phyloP scores from a whole-genome alignment of 2,329 filamentous ascomycete genomes.

The Neofusicoccum cordaticola region DNA sequence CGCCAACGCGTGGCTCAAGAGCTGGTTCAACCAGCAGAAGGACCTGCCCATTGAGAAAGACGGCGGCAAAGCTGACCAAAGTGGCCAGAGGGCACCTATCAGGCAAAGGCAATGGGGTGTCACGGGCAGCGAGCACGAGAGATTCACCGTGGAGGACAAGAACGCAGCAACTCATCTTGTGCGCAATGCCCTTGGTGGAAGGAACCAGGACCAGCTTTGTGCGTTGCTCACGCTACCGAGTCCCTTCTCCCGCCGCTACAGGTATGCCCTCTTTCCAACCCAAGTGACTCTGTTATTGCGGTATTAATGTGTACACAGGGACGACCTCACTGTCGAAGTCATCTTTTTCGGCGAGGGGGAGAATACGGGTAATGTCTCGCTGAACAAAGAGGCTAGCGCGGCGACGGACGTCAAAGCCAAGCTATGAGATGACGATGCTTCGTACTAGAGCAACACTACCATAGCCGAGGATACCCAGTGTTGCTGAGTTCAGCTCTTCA shows the following conservation, averaged over 20 bases:
- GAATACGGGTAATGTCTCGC: constrained; percentile 71
- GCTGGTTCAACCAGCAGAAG: constrained; percentile 62
- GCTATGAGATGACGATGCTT: neutral
- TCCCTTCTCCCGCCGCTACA: constrained; percentile 86
- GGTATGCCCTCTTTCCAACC: constrained; percentile 53
- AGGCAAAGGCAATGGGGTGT: constrained; percentile 90
- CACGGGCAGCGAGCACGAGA: constrained; percentile 65
- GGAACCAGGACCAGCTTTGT: constrained; percentile 89
- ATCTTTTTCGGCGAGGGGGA: constrained; percentile 91
- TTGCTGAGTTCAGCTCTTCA: neutral
- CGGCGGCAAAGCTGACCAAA: constrained; percentile 44
- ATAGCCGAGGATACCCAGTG: constrained; percentile 15
- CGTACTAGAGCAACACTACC: neutral
- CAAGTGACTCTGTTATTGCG: constrained; percentile 8
- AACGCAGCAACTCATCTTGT: constrained; percentile 96
- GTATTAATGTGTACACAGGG: constrained; percentile 51
- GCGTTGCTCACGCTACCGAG: constrained; percentile 87
- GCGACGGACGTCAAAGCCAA: constrained; percentile 11
- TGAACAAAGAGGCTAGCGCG: constrained; percentile 86
- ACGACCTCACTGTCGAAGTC: constrained; percentile 95
- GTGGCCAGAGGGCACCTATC: constrained; percentile 83
- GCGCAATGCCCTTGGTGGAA: constrained; percentile 89
- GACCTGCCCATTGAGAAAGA: constrained; percentile 73
- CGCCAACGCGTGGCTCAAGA: constrained; percentile 62
- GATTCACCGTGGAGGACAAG: constrained; percentile 93